Evolutionary conservation across 768 basidiomycete genomes (phyloP).

Genomic region (Panellus pusillus): DNA sequence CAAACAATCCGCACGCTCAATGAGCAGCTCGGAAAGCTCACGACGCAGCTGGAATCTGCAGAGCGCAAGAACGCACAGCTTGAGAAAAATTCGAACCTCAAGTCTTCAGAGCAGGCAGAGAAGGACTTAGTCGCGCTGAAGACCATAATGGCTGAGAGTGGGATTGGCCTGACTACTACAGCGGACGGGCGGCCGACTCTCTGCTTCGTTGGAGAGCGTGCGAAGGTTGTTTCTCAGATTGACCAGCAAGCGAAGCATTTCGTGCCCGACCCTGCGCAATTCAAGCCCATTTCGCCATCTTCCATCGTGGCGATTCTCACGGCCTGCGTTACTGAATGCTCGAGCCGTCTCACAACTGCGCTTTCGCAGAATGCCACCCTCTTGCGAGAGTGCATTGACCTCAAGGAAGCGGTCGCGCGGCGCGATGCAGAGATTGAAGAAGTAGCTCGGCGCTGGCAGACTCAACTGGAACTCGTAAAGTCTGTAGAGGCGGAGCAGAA

Average conservation of each 20-base stretch:
- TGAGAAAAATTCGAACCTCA: neutral
- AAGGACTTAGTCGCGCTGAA: slow-evolving; percentile 1
- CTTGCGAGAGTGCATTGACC: neutral
- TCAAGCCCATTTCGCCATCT: slow-evolving; percentile 2
- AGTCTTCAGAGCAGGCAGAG: neutral
- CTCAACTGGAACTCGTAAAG: neutral
- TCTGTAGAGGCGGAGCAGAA: neutral
- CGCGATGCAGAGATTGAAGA: neutral
- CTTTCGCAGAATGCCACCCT: neutral
- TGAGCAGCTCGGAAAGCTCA: neutral
- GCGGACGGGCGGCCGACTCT: neutral
- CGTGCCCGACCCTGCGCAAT: neutral
- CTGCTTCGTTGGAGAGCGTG: slow-evolving; percentile 6
- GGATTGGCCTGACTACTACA: neutral
- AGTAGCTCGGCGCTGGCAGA: neutral
- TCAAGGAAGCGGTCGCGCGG: neutral
- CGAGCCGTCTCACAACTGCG: neutral
- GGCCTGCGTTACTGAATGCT: neutral
- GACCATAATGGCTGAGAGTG: neutral
- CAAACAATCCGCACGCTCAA: neutral
- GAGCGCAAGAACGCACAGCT: neutral
- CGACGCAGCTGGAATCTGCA: neutral
- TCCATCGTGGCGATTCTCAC: slow-evolving; percentile 5
- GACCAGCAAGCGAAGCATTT: neutral
- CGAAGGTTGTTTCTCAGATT: neutral